Evolutionary conservation across 495 filamentous ascomycete genomes (phyloP).

Genomic region (Neurospora sp.): DNA sequence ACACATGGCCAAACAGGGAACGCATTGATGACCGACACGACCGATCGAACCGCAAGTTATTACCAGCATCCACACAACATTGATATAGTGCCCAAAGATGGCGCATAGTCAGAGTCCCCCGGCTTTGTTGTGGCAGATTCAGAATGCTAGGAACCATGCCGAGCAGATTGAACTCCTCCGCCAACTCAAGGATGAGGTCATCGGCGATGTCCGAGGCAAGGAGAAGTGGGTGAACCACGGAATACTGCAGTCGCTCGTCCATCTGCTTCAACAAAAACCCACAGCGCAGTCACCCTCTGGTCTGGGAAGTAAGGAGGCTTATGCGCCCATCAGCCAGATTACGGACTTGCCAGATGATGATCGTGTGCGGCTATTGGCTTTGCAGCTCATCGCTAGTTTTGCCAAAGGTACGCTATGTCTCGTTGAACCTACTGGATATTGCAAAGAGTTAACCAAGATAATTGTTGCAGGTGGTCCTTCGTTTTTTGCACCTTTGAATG

Average conservation of each 20-base stretch:
- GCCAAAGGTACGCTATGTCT: slow-evolving; percentile 53
- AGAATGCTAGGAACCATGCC: slow-evolving; percentile 46
- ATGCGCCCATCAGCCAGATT: slow-evolving; percentile 14
- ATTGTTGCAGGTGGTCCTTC: slow-evolving; percentile 59
- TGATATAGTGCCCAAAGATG: slow-evolving; percentile 9
- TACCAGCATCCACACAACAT: not conserved
- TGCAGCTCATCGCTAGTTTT: slow-evolving; percentile 72
- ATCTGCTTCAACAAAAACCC: slow-evolving; percentile 37
- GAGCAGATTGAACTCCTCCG: slow-evolving; percentile 57
- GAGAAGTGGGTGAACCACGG: slow-evolving; percentile 61
- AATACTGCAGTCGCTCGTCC: slow-evolving; percentile 56
- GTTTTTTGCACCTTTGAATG: slow-evolving; percentile 65
- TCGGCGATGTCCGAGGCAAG: slow-evolving; percentile 84
- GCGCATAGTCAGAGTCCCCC: slow-evolving; percentile 23
- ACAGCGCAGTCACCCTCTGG: slow-evolving; percentile 21
- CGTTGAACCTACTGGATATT: not conserved
- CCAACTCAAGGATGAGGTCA: slow-evolving; percentile 74
- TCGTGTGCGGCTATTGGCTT: slow-evolving; percentile 62
- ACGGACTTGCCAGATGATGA: slow-evolving; percentile 41
- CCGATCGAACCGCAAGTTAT: not conserved
- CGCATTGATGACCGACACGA: not conserved
- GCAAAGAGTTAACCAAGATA: slow-evolving; percentile 4
- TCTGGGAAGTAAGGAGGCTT: slow-evolving; percentile 27
- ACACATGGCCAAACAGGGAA: not conserved
- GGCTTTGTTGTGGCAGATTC: slow-evolving; percentile 49